Evolutionary conservation across 306 rosid species (phyloP).

Genomic region (Rosa chinensis): DNA sequence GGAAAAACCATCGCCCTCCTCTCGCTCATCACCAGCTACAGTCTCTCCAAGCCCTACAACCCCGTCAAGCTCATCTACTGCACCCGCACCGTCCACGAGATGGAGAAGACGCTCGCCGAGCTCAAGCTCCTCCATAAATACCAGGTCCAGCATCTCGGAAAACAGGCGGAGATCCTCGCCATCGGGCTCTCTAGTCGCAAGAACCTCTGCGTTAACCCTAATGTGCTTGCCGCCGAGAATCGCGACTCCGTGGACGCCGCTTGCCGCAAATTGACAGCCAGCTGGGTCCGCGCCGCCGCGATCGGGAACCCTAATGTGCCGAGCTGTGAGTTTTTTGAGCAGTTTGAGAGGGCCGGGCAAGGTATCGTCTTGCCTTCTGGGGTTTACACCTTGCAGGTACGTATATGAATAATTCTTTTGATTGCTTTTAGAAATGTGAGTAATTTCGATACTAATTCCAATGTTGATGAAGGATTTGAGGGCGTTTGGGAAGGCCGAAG

Average conservation of each 20-base stretch:
- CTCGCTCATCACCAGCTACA: conserved; percentile 80
- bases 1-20: conserved; percentile 90
- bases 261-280: conserved; percentile 76
- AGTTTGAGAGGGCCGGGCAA: conserved; percentile 69
- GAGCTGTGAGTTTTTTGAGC: conserved; percentile 73
- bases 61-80: conserved; percentile 86
- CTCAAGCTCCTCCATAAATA: conserved; percentile 69
- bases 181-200: conserved; percentile 78
- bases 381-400: conserved; percentile 77
- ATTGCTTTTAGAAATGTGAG: not conserved
- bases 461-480: conserved; percentile 58
- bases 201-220: conserved; percentile 68
- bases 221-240: conserved; percentile 59
- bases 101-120: conserved; percentile 94
- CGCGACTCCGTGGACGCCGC: conserved; percentile 91
- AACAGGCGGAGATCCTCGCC: conserved; percentile 66
- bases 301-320: conserved; percentile 59
- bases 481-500: conserved; percentile 70
- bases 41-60: conserved; percentile 66
- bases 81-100: conserved; percentile 95
- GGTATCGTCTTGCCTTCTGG: conserved; percentile 74
- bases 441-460: not conserved
- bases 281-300: conserved; percentile 84
- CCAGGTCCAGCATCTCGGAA: conserved; percentile 60
- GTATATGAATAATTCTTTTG: not conserved